Evolutionary conservation across 2,329 filamentous ascomycete species (phyloP).

Genomic region (Colletotrichum somersetense): DNA sequence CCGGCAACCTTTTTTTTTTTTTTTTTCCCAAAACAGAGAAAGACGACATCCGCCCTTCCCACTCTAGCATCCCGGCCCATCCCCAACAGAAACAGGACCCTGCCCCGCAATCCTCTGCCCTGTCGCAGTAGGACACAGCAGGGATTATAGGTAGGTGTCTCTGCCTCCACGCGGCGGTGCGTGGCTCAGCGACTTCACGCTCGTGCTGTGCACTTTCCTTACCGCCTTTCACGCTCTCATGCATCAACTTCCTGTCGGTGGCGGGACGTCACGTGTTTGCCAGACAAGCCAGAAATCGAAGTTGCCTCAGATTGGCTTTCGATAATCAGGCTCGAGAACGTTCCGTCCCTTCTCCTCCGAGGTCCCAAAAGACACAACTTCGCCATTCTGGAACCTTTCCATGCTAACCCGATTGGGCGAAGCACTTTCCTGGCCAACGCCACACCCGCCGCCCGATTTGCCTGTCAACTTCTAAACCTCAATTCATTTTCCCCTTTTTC

Average conservation of each 20-base stretch:
- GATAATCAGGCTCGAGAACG: conserved; percentile 5
- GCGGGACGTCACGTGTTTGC: conserved; percentile 12
- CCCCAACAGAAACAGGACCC: conserved; percentile 43
- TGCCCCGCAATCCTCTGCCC: conserved; percentile 39
- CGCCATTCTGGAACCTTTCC: conserved; percentile 35
- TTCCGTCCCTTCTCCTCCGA: background rate
- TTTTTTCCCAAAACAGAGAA: conserved; percentile 8
- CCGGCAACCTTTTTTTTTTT: conserved; percentile 23
- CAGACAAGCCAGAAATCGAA: conserved; percentile 12
- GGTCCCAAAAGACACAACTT: background rate
- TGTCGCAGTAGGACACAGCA: conserved; percentile 29
- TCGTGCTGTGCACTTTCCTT: conserved; percentile 6
- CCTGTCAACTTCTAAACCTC: conserved; percentile 21
- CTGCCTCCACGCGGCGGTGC: conserved; percentile 19
- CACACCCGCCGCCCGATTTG: conserved; percentile 31
- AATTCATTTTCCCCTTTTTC: background rate
- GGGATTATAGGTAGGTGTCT: conserved; percentile 22
- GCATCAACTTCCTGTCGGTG: conserved; percentile 11
- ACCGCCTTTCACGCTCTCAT: conserved; percentile 6
- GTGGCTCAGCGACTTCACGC: conserved; percentile 11
- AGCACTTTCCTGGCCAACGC: conserved; percentile 26
- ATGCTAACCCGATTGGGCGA: conserved; percentile 25
- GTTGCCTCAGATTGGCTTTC: background rate
- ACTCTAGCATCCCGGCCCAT: conserved; percentile 39
- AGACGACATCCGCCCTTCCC: conserved; percentile 29